These are phyloP conservation scores for Cyberlindnera euphorbiiphila DNA, from an alignment of 805 yeast genomes.

Conservation along the genomic window DNA sequence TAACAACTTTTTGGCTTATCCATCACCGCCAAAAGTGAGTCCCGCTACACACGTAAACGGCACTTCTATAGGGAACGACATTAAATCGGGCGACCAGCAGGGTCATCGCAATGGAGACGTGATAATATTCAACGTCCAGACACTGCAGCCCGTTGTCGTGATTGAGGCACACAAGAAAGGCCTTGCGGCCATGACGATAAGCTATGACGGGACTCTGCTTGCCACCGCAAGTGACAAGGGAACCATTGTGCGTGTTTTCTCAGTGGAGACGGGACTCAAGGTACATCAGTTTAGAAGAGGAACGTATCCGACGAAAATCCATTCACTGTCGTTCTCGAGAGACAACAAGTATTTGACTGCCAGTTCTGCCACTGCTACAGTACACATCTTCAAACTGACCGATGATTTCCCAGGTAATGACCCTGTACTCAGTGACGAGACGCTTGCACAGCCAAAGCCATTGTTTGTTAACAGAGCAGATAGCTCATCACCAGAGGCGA, in stretches of 20 bases:
- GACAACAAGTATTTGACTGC: conserved; percentile 75
- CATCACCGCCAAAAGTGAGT: conserved; percentile 64
- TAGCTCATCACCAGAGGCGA: conserved; percentile 23
- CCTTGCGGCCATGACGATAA: conserved; percentile 58
- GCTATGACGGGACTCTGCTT: conserved; percentile 58
- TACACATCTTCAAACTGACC: conserved; percentile 80
- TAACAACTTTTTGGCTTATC: conserved; percentile 61
- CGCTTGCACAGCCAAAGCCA: conserved; percentile 13
- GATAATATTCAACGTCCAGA: conserved; percentile 57
- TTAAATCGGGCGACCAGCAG: conserved; percentile 25
- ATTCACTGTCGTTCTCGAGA: conserved; percentile 69
- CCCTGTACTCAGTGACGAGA: conserved; percentile 10
- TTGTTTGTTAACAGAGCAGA: conserved; percentile 14
- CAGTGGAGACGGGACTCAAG: conserved; percentile 57
- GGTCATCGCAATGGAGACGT: conserved; percentile 54
- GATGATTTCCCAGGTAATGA: conserved; percentile 19
- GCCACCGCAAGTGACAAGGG: conserved; percentile 80
- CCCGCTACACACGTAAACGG: conserved; percentile 11
- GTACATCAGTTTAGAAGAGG: conserved; percentile 74
- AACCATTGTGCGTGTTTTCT: conserved; percentile 68
- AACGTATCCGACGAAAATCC: conserved; percentile 76
- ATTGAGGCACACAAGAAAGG: conserved; percentile 73
- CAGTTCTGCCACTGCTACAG: conserved; percentile 84
- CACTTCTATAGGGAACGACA: background rate
- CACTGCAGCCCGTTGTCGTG: conserved; percentile 61